Percentiles rank a stretch among this genome's conserved stretches.
These are phyloP conservation scores for Hyphopichia khmerensis DNA, from an alignment of 1,139 yeast species.

Conservation along the genomic window DNA sequence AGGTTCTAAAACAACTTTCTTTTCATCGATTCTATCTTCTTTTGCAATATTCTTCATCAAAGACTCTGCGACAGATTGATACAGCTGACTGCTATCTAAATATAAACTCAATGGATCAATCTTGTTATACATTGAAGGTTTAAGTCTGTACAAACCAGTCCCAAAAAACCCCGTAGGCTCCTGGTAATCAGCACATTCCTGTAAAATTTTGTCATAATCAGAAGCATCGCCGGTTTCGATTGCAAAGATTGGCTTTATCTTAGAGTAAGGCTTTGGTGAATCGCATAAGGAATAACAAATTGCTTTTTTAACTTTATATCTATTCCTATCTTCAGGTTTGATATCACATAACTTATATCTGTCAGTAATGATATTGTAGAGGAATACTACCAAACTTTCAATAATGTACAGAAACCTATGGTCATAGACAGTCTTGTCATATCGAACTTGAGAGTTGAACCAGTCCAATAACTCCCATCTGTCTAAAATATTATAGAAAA, in stretches of 20 bases:
- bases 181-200: constrained; percentile 41
- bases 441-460: constrained; percentile 40
- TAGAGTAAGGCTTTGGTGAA: constrained; percentile 56
- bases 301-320: constrained; percentile 28
- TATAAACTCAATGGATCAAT: constrained; percentile 41
- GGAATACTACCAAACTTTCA: constrained; percentile 53
- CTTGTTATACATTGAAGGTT: constrained; percentile 29
- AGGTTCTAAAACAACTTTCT: constrained; percentile 44
- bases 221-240: constrained; percentile 31
- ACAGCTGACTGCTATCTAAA: constrained; percentile 30
- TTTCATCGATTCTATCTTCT: constrained; percentile 28
- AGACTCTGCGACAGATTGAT: constrained; percentile 34
- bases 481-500: constrained; percentile 50
- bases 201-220: constrained; percentile 36
- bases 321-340: constrained; percentile 22
- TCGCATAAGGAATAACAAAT: constrained; percentile 50
- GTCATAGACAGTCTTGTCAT: constrained; percentile 50
- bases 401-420: constrained; percentile 53
- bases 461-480: constrained; percentile 63
- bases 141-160: constrained; percentile 46
- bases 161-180: constrained; percentile 42
- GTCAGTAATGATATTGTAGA: constrained; percentile 57
- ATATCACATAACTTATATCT: constrained; percentile 45
- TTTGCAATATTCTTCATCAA: constrained; percentile 26
- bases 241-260: constrained; percentile 38